phyloP scores from a whole-genome alignment of 2,329 filamentous ascomycete species.

The Diaporthe nobilis region DNA sequence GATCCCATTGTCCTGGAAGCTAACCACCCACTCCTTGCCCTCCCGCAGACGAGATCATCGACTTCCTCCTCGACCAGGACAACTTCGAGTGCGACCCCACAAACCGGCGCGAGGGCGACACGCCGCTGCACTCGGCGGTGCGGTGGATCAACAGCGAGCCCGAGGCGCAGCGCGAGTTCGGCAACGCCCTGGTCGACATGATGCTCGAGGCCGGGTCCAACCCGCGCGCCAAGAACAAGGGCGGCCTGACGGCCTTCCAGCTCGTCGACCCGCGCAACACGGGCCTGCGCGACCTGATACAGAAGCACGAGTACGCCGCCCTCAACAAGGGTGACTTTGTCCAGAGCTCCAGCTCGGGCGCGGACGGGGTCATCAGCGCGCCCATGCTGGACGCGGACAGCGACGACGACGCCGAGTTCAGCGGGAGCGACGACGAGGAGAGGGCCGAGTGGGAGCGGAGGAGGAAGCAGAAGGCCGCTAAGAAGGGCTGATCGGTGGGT shows the following conservation, averaged over 20 bases:
- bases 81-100: constrained; percentile 87
- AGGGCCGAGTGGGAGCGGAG: constrained; percentile 72
- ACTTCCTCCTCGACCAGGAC: constrained; percentile 85
- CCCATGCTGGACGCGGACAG: constrained; percentile 54
- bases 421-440: constrained; percentile 75
- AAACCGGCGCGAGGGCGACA: constrained; percentile 80
- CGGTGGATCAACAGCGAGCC: constrained; percentile 81
- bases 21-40: constrained; percentile 23
- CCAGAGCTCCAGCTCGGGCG: constrained; percentile 47
- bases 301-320: constrained; percentile 78
- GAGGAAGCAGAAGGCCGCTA: constrained; percentile 58
- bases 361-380: constrained; percentile 43
- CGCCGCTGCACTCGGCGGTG: constrained; percentile 83
- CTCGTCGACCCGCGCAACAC: constrained; percentile 80
- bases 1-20: background rate
- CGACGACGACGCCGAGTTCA: constrained; percentile 73
- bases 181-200: constrained; percentile 79
- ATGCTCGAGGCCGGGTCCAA: constrained; percentile 83
- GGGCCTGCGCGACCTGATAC: constrained; percentile 73
- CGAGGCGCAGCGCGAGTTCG: constrained; percentile 74
- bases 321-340: constrained; percentile 73
- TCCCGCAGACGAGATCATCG: constrained; percentile 79
- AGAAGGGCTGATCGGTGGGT: constrained; percentile 46
- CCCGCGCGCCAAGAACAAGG: constrained; percentile 76
- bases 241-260: constrained; percentile 78